Percentiles rank a stretch among this genome's conserved stretches.
Conservation (phyloP, 1,139 yeast species). For the Sugiyamaella paludigena region DNA sequence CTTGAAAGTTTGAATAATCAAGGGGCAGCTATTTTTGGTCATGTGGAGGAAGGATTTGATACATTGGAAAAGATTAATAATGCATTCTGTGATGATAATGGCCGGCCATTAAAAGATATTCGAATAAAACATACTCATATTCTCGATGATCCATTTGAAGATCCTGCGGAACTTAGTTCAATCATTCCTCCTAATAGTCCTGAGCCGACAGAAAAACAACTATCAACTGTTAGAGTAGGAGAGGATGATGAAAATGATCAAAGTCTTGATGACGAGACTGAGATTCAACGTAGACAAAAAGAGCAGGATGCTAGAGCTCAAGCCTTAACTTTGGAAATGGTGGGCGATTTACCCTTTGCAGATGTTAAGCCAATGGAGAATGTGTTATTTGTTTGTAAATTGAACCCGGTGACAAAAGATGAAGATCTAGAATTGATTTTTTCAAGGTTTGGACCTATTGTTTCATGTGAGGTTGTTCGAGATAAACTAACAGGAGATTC, state of each 20-base stretch:
- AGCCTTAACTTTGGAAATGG: constrained; percentile 59
- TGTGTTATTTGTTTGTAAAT: constrained; percentile 59
- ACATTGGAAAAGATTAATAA: constrained; percentile 47
- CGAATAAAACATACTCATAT: constrained; percentile 52
- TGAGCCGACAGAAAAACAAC: constrained; percentile 40
- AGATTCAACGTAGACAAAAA: constrained; percentile 24
- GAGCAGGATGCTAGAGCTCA: constrained; percentile 47
- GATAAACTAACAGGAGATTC: constrained; percentile 51
- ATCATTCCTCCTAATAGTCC: constrained; percentile 34
- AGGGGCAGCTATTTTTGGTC: constrained; percentile 46
- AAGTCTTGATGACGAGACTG: constrained; percentile 30
- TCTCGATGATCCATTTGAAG: constrained; percentile 55
- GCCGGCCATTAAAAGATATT: constrained; percentile 49
- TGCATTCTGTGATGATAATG: constrained; percentile 41
- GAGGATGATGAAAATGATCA: constrained; percentile 29
- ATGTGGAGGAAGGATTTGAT: constrained; percentile 51
- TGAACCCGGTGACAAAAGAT: constrained; percentile 58
- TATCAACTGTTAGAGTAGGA: constrained; percentile 40
- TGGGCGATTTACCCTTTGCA: constrained; percentile 64
- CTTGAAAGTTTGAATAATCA: constrained; percentile 25
- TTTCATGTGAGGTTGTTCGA: constrained; percentile 49
- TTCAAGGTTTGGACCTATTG: constrained; percentile 56
- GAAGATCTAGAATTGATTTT: constrained; percentile 56
- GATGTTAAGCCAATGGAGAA: constrained; percentile 59
- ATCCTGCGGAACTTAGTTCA: constrained; percentile 35